Evolutionary conservation across 805 yeast species (phyloP), one percentile per base, ranked within the genome.

Genomic region (Nakazawaea laoshanensis): DNA sequence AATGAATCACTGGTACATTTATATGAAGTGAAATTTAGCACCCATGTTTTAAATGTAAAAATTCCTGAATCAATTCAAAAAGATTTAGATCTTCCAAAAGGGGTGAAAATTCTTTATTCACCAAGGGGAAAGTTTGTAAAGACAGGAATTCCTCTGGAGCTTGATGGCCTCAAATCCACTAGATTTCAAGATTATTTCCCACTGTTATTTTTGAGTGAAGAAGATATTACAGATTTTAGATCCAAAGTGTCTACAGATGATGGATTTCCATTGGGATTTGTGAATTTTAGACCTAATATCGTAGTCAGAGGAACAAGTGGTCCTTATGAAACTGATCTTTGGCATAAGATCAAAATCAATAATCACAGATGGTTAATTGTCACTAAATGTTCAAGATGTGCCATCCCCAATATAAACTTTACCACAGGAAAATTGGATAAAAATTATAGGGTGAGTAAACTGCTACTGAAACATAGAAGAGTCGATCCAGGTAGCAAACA

Each of bases 121-220:
- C 34, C 36, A 2, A 40, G 36, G 12, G 57, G 57, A 2, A 50
- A 52, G 30, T 38, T 44, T 8, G 46, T 51, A 29, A 40, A 35
- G 18, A 37, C 46, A 20, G 49, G 50, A 5, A 34, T 49, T 3
- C 55, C 52, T 6, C 9, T 17, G 9, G 17, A 32, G 21, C 22
- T 35, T 10, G 19, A 27, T n/a, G 32, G 33, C 3, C 8, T 35
- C 14, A 27, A 30, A n/a, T 27, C 19, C 11, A 47, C 57, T 1
- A 30, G 42, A 14, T 52, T 52, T 29, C 59, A 53, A 30, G 57
- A 52, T 32, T 53, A 52, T 29, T 53, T 36, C 29, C 57, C 59
- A 2, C 22, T 53, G 14, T 27, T 53, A 23, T 26, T 52, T 33
- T 34, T 47, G 9, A 45, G 53, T 2, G 32, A 33, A 18, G 47